Evolutionary conservation across 2,329 filamentous ascomycete species (phyloP).

Genomic region (Neonectria neomacrospora): DNA sequence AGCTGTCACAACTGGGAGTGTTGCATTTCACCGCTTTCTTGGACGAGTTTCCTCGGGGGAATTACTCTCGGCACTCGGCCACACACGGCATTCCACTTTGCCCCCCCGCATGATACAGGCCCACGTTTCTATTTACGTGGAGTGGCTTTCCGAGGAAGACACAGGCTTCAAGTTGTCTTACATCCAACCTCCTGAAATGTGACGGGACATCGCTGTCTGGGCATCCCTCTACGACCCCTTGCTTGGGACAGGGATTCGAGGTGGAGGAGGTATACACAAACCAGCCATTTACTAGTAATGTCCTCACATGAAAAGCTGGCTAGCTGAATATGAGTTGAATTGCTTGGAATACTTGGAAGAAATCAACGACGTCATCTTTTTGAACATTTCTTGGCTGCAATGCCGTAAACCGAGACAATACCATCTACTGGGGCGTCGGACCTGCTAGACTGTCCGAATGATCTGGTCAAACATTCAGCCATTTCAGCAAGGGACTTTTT

Average conservation of each 20-base stretch:
- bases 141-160: not conserved
- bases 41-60: not conserved
- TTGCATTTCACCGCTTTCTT: not conserved
- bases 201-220: not conserved
- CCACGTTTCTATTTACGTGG: not conserved
- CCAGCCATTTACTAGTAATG: not conserved
- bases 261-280: not conserved
- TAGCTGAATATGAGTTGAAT: not conserved
- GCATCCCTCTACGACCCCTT: not conserved
- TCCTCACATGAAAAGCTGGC: not conserved
- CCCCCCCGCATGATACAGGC: too few species aligned
- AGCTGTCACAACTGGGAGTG: not conserved
- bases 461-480: not conserved
- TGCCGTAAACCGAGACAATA: slow-evolving; percentile 1
- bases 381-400: not conserved
- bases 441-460: not conserved
- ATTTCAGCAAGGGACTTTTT: not conserved
- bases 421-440: not conserved
- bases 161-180: not conserved
- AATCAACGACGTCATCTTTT: not conserved
- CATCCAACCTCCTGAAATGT: not conserved
- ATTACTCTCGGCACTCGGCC: not conserved
- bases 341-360: not conserved
- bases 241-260: not conserved
- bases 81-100: not conserved